These are phyloP conservation scores for Penicillium sp. DNA, from an alignment of 2,329 filamentous ascomycete genomes.

Conservation along the genomic window DNA sequence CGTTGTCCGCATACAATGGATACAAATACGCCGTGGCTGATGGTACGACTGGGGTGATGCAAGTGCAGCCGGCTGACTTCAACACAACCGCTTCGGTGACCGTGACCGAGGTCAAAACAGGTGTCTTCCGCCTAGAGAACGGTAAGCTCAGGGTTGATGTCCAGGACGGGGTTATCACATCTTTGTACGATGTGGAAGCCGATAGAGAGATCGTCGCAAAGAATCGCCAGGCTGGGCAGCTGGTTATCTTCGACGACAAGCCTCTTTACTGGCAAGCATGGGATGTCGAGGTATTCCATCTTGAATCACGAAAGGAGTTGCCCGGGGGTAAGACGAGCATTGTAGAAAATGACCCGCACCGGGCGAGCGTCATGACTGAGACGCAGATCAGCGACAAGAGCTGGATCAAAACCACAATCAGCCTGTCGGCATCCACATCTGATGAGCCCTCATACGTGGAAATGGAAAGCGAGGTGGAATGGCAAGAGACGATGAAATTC, in stretches of 20 bases:
- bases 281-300: slow-evolving; percentile 95
- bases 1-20: slow-evolving; percentile 17
- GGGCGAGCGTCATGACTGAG: slow-evolving; percentile 71
- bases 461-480: slow-evolving; percentile 79
- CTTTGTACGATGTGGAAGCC: slow-evolving; percentile 65
- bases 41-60: slow-evolving; percentile 41
- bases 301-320: slow-evolving; percentile 75
- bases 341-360: slow-evolving; percentile 61
- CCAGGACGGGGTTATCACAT: slow-evolving; percentile 67
- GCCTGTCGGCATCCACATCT: slow-evolving; percentile 59
- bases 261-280: slow-evolving; percentile 95
- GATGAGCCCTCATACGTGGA: slow-evolving; percentile 63
- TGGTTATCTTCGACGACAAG: slow-evolving; percentile 94
- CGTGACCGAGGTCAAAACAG: slow-evolving; percentile 46
- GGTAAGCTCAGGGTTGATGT: slow-evolving; percentile 65
- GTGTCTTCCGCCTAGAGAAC: slow-evolving; percentile 71
- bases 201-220: slow-evolving; percentile 69
- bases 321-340: slow-evolving; percentile 60
- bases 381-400: slow-evolving; percentile 81
- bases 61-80: slow-evolving; percentile 23
- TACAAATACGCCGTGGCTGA: slow-evolving; percentile 39
- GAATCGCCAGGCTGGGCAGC: slow-evolving; percentile 71
- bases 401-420: slow-evolving; percentile 78
- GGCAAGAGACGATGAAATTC: slow-evolving; percentile 95
- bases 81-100: slow-evolving; percentile 31